Evolutionary conservation across 805 yeast genomes (phyloP), one percentile per base, ranked within the genome.

Genomic region (Lachancea sp.): DNA sequence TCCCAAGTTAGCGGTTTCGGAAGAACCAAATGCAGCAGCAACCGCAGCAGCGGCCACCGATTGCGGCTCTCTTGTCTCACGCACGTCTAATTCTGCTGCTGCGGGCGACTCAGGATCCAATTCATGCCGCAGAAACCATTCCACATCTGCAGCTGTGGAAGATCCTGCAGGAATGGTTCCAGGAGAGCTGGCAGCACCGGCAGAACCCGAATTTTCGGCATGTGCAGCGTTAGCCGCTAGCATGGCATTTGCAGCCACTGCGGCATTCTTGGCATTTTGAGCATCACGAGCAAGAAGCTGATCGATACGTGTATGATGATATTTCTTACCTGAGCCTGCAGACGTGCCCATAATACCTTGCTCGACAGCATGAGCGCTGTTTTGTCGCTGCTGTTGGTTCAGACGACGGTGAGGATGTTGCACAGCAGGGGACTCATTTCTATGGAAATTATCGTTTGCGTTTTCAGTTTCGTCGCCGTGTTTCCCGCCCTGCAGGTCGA

Each of bases 401-500:
- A 6, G 15, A 29, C 31, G 31, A 29, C 11, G 31, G 13, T 29
- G 15, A 12, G 31, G 5, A 7, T 32, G 35, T 4, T 30, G 44
- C n/a, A 11, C 5, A 3, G 38, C 20, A 5, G 40, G 16, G 5
- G 29, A 19, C n/a, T 13, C 18, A 15, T 17, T 32, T 32, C 19
- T 3, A 16, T 36, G 35, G 22, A 25, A n/a, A 19, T 27, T 18
- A 8, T 43, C 42, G 30, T 34, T 35, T 12, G 72, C 73, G 58
- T 74, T 27, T 16, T 31, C 50, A 46, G n/a, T 44, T 31, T 46
- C 50, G 30, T 51, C 63, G 55, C 40, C 32, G 26, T 44, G 47
- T 35, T 44, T 44, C 42, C 40, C 66, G 36, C 52, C 60, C 15
- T 70, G 77, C 35, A 82, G 62, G 1, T 81, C 74, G 6, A 82